Percentiles rank a stretch among this genome's conserved stretches.
phyloP scores from a whole-genome alignment of 805 yeast genomes.

The Hanseniaspora mollemarum region DNA sequence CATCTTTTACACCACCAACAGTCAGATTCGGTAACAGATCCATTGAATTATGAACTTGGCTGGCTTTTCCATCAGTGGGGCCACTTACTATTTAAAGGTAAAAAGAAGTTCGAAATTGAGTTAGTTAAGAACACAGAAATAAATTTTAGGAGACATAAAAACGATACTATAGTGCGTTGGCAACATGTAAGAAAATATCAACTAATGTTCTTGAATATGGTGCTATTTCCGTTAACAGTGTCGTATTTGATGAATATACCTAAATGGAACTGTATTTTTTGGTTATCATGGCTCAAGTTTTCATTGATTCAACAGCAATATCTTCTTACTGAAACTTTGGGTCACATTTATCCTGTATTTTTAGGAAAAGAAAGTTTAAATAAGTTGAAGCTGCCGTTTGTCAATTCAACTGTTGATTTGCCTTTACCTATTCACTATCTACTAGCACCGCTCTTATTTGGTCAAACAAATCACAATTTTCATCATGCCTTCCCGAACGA shows the following conservation, averaged over 20 bases:
- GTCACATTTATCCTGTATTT: constrained; percentile 40
- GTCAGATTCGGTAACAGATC: constrained; percentile 81
- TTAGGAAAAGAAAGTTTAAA: neutral
- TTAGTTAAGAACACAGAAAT: constrained; percentile 3
- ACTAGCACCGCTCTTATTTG: constrained; percentile 60
- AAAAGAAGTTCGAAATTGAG: constrained; percentile 39
- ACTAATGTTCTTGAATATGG: constrained; percentile 40
- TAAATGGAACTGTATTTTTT: constrained; percentile 68
- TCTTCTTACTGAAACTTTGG: constrained; percentile 67
- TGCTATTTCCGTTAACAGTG: constrained; percentile 53
- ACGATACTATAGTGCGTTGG: constrained; percentile 27
- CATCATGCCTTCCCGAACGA: constrained; percentile 94
- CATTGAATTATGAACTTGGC: constrained; percentile 74
- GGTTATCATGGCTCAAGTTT: constrained; percentile 54
- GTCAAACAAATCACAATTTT: constrained; percentile 86
- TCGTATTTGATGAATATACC: constrained; percentile 63
- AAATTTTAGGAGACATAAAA: constrained; percentile 8
- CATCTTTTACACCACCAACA: constrained; percentile 87
- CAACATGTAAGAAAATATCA: constrained; percentile 62
- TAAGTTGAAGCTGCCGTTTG: constrained; percentile 6
- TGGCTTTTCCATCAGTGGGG: constrained; percentile 77
- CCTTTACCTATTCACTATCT: constrained; percentile 46
- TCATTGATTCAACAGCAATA: constrained; percentile 68
- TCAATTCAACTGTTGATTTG: constrained; percentile 53
- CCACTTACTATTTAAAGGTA: constrained; percentile 66